Evolutionary conservation across 2,329 filamentous ascomycete species (phyloP).

Genomic region (Penicillium sp.): DNA sequence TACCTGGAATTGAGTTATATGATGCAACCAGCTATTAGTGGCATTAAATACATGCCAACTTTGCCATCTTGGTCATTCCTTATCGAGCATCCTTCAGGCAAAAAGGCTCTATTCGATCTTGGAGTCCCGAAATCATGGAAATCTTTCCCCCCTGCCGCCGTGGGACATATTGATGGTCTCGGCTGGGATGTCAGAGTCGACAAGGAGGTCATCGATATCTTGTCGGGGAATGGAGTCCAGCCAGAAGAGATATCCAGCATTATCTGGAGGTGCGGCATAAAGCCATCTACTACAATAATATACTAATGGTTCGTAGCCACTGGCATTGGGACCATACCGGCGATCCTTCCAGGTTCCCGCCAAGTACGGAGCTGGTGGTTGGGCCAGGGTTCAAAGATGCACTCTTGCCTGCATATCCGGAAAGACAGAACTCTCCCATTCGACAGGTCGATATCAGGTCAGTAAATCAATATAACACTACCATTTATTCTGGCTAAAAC

Average conservation of each 20-base stretch:
- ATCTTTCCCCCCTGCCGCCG: conserved; percentile 34
- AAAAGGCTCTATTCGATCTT: conserved; percentile 49
- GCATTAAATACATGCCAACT: not conserved
- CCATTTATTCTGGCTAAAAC: conserved; percentile 10
- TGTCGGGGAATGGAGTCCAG: not conserved
- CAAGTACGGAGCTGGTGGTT: conserved; percentile 45
- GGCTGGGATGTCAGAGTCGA: conserved; percentile 1
- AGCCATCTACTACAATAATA: no score
- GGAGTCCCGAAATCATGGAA: conserved; percentile 48
- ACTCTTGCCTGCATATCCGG: conserved; percentile 38
- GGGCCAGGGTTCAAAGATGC: conserved; percentile 48
- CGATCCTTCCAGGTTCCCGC: conserved; percentile 45
- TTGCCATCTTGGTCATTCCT: conserved; percentile 22
- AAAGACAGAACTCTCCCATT: conserved; percentile 32
- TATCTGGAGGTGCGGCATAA: conserved; percentile 5
- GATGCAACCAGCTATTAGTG: conserved; percentile 11
- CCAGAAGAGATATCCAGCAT: conserved; percentile 4
- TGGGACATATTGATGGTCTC: not conserved
- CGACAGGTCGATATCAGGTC: not conserved
- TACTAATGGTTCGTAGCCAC: not conserved
- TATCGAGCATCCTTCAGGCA: conserved; percentile 31
- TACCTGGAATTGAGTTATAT: conserved; percentile 1
- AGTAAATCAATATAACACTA: not conserved
- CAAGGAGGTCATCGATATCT: conserved; percentile 8
- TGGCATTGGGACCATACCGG: conserved; percentile 45